Evolutionary conservation across 352 stramenopile species (phyloP).

Genomic region (Pythium monospermum): DNA sequence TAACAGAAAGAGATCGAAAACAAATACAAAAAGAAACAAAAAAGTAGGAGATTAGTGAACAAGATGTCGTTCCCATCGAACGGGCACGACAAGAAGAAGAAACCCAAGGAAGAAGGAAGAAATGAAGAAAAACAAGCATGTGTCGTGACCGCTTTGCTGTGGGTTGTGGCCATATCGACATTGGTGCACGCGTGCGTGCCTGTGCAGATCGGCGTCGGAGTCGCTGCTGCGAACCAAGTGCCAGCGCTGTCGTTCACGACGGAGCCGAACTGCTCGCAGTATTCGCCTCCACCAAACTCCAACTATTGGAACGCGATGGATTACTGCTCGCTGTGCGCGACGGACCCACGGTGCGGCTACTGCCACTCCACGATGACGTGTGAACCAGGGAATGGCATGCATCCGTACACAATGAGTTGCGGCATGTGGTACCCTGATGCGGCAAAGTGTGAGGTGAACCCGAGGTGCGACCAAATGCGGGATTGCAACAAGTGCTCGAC

Average conservation of each 20-base stretch:
- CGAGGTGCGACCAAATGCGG: slow-evolving; percentile 38
- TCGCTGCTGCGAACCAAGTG: neutral
- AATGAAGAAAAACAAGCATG: too few species aligned
- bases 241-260: neutral
- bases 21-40: slow-evolving; percentile 6
- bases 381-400: slow-evolving; percentile 51
- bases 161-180: neutral
- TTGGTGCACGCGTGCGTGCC: neutral
- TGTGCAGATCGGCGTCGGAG: neutral
- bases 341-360: slow-evolving; percentile 74
- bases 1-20: slow-evolving; percentile 12
- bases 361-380: slow-evolving; percentile 91
- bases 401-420: slow-evolving; percentile 35
- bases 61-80: slow-evolving; percentile 12
- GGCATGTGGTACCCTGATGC: slow-evolving; percentile 55
- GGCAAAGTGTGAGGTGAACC: slow-evolving; percentile 67
- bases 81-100: slow-evolving; percentile 7
- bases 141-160: neutral
- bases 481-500: slow-evolving; percentile 64
- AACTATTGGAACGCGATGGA: slow-evolving; percentile 65
- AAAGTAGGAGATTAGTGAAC: slow-evolving; percentile 11
- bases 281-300: slow-evolving; percentile 38
- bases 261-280: slow-evolving; percentile 40
- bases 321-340: slow-evolving; percentile 67
- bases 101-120: neutral